Evolutionary conservation across 352 stramenopile species (phyloP).

Genomic region (Phytophthora fragariaefolia): DNA sequence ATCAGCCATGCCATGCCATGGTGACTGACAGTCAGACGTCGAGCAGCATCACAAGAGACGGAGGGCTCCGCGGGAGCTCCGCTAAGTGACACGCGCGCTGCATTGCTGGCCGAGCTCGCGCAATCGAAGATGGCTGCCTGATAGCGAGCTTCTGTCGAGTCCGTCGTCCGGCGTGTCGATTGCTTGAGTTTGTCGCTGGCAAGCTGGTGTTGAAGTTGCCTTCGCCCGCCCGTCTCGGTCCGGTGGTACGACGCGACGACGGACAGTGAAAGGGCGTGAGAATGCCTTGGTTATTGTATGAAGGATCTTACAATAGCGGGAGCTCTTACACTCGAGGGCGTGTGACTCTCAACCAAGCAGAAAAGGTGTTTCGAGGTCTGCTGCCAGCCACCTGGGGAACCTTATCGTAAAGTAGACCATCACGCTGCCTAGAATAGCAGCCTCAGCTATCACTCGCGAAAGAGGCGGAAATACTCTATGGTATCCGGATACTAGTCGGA

Average conservation of each 20-base stretch:
- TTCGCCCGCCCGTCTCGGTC: constrained; percentile 3
- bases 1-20: no score
- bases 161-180: constrained; percentile 14
- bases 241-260: constrained; percentile 18
- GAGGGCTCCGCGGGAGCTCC: not conserved
- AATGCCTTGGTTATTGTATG: constrained; percentile 9
- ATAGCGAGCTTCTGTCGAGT: constrained; percentile 37
- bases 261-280: constrained; percentile 15
- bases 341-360: constrained; percentile 9
- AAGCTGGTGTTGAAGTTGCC: constrained; percentile 19
- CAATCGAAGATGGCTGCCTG: not conserved
- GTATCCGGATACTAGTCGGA: not conserved
- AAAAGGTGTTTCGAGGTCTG: no score
- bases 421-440: not conserved
- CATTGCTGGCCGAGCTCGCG: not conserved
- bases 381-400: no score
- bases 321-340: constrained; percentile 4
- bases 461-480: not conserved
- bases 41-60: constrained; percentile 3
- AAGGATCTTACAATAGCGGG: not conserved
- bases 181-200: not conserved
- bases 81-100: constrained; percentile 18
- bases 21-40: constrained; percentile 8
- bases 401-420: not conserved
- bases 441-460: not conserved